A percentile compares a stretch with the other conserved stretches of the same genome.
Conservation (phyloP, 106 monocot species). For the Allium sativum region DNA sequence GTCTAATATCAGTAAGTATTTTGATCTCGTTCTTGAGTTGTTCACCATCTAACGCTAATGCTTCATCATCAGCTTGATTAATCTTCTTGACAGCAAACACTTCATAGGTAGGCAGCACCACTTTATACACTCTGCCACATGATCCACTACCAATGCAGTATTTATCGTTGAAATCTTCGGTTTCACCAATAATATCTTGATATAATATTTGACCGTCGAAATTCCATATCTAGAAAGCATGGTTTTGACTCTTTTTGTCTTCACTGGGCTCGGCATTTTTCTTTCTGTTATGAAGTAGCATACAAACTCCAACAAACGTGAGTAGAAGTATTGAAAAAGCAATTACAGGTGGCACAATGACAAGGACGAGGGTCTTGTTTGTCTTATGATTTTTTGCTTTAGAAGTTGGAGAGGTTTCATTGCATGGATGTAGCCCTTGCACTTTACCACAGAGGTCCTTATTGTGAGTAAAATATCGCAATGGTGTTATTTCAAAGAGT, state of each 20-base stretch:
- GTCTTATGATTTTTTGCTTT: not conserved
- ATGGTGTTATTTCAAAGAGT: not conserved
- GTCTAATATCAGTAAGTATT: constrained; percentile 14
- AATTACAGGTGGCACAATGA: not conserved
- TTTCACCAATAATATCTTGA: constrained; percentile 20
- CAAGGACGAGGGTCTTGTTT: not conserved
- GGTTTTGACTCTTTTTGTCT: not conserved
- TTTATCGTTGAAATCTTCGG: constrained; percentile 24
- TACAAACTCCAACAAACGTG: not conserved
- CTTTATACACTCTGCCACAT: constrained; percentile 23
- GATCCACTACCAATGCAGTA: constrained; percentile 22
- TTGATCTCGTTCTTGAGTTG: constrained; percentile 16
- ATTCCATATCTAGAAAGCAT: not conserved
- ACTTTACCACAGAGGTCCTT: constrained; percentile 14
- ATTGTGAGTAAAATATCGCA: constrained; percentile 5
- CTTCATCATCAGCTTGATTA: not conserved
- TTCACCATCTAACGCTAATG: not conserved
- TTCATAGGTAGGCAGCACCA: not conserved
- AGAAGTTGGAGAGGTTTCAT: not conserved
- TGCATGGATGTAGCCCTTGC: constrained; percentile 1
- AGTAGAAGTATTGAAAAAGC: not conserved
- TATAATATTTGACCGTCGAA: constrained; percentile 12
- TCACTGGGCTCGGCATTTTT: not conserved
- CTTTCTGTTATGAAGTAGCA: not conserved
- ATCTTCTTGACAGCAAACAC: constrained; percentile 22